Evolutionary conservation across 495 filamentous ascomycete genomes (phyloP).

Genomic region (Xylona heveae): DNA sequence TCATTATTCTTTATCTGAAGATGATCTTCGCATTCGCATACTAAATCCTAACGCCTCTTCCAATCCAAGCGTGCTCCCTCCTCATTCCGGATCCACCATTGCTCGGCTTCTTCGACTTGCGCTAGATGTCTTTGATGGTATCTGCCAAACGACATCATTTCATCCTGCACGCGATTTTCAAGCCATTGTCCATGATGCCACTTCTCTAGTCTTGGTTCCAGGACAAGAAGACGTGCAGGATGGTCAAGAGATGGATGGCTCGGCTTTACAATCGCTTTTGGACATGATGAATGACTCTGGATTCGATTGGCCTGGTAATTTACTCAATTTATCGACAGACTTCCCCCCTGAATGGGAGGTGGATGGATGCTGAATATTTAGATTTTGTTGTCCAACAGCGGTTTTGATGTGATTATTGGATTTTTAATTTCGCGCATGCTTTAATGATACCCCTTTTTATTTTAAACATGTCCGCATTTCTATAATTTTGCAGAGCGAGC

Average conservation of each 20-base stretch:
- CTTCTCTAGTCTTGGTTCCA: slow-evolving; percentile 7
- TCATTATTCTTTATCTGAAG: no score
- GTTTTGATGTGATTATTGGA: no score
- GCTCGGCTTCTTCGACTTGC: slow-evolving; percentile 7
- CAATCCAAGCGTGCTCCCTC: slow-evolving; percentile 5
- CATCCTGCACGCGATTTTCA: slow-evolving; percentile 10
- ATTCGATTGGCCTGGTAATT: slow-evolving; percentile 9
- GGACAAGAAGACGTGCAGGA: not conserved
- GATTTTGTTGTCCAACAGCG: no score
- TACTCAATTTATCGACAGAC: slow-evolving; percentile 4
- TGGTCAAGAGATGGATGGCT: slow-evolving; percentile 4
- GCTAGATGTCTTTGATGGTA: slow-evolving; percentile 7
- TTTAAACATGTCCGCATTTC: no score
- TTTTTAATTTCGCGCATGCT: no score
- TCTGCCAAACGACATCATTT: slow-evolving; percentile 5
- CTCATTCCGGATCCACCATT: slow-evolving; percentile 5
- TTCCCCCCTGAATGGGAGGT: slow-evolving; percentile 6
- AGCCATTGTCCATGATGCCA: slow-evolving; percentile 9
- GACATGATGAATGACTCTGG: slow-evolving; percentile 10
- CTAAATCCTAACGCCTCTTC: no score
- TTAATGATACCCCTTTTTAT: no score
- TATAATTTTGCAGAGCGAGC: no score
- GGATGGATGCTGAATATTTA: slow-evolving; percentile 2
- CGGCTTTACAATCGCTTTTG: slow-evolving; percentile 7
- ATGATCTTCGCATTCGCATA: no score